Percentiles rank a stretch among this genome's conserved stretches.
Evolutionary conservation across 1,139 yeast genomes (phyloP).

Genomic region (Magnusiomyces suaveolens): DNA sequence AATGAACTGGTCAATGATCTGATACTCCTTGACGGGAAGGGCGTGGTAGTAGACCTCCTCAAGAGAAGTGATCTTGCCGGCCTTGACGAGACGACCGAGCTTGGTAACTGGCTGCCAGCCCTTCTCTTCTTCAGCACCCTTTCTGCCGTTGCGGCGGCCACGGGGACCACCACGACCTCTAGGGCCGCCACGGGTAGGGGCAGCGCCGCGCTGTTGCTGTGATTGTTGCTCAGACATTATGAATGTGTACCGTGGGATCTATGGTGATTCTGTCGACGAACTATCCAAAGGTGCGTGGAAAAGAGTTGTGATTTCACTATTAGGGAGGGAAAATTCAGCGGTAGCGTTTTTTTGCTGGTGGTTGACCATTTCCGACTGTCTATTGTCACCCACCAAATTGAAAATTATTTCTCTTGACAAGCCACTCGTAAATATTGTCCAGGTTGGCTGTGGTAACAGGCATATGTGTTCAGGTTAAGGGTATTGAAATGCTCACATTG

Average conservation of each 20-base stretch:
- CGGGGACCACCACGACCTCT: slow-evolving; percentile 47
- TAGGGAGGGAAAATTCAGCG: background rate
- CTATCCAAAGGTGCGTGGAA: background rate
- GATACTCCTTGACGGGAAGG: slow-evolving; percentile 98
- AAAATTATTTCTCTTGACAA: background rate
- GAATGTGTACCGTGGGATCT: background rate
- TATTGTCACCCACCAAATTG: background rate
- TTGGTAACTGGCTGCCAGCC: slow-evolving; percentile 99
- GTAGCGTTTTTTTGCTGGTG: background rate
- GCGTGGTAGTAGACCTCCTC: slow-evolving; percentile 99
- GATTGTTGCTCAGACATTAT: slow-evolving; percentile 1
- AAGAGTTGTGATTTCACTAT: background rate
- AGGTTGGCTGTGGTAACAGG: too few relatives aligned
- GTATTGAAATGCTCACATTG: background rate
- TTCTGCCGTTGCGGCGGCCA: slow-evolving; percentile 50
- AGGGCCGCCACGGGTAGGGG: slow-evolving; percentile 18
- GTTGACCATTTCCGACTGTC: background rate
- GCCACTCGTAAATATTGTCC: background rate
- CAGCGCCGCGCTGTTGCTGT: slow-evolving; percentile 8
- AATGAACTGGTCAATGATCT: slow-evolving; percentile 92
- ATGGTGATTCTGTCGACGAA: background rate
- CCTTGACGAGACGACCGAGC: slow-evolving; percentile 99
- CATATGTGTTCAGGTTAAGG: background rate
- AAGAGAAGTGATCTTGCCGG: slow-evolving; percentile 92
- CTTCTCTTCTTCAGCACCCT: slow-evolving; percentile 56